Evolutionary conservation across 371 early-diverging fungal genomes (phyloP), one percentile per base, ranked within the genome.

Genomic region (Mucor piriformis): DNA sequence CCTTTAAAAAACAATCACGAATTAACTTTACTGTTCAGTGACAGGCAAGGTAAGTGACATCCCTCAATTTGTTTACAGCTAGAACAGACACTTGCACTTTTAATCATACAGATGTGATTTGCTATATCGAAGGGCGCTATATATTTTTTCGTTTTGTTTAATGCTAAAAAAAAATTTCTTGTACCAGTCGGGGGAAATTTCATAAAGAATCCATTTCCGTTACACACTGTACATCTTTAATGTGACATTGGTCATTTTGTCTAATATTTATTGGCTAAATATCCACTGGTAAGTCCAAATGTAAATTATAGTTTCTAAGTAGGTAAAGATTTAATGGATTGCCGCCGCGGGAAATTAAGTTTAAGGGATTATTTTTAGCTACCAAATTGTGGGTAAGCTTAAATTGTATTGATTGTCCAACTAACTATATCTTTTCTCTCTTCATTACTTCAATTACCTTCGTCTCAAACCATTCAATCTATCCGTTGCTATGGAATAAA

Each of bases 221-320:
- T 46, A 46, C 46, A 46, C 46, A 46, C 46, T 46, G 46, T 46
- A 46, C 46, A 24, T 46, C 46, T 46, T 46, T 46, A 18, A 16
- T 46, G 24, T 21, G 7, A 46, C 46, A 46, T 46, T 46, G 46
- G 46, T 46, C 46, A 46, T 46, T 46, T 46, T 46, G 46, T 46
- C 21, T 46, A 46, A 46, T 46, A 46, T 46, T 46, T 46, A 46
- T 46, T 11, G 46, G 13, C 21, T 21, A 46, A 46, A 46, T 46
- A 46, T 24, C 46, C 46, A 46, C 46, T 46, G 46, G 46, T 46
- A 46, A 46, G 46, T 46, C 46, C 46, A 46, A 46, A 46, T 46
- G 46, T 46, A 46, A 46, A 23, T 46, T 46, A 46, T 46, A 46
- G 46, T 46, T 46, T 46, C 46, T 46, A 24, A 46, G 46, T 46